Percentiles rank a stretch among this genome's conserved stretches.
These are phyloP conservation scores for Phlyctochytrium arcticum DNA, from an alignment of 192 early-diverging fungal species.

Conservation along the genomic window DNA sequence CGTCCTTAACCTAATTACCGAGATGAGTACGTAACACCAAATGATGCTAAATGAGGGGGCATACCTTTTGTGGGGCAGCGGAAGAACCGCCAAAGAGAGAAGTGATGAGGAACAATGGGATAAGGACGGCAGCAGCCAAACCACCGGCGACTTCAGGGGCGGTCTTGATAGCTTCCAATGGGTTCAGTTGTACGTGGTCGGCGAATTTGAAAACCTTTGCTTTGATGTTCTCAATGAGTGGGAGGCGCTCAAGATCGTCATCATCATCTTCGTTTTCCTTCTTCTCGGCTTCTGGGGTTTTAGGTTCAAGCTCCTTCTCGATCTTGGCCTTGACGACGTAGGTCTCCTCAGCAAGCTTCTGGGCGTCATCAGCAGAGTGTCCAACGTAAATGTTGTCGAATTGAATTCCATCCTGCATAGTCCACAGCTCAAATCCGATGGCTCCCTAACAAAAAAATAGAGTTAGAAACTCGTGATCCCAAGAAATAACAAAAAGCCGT, in stretches of 20 bases:
- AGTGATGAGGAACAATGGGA: not conserved
- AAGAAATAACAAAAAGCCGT: not conserved
- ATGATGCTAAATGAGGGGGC: no score
- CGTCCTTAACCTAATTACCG: conserved; percentile 18
- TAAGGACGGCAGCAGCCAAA: conserved; percentile 12
- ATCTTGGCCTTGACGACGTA: conserved; percentile 73
- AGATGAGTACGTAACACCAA: not conserved
- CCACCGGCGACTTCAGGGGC: conserved; percentile 31
- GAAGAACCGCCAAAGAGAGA: not conserved
- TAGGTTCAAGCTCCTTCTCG: conserved; percentile 50
- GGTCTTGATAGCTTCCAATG: conserved; percentile 36
- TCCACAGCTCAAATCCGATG: conserved; percentile 91
- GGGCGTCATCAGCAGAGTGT: conserved; percentile 62
- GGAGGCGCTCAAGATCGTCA: not conserved
- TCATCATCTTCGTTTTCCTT: not conserved
- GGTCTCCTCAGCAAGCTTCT: conserved; percentile 67
- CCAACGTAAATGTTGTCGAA: conserved; percentile 94
- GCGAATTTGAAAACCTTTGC: conserved; percentile 23
- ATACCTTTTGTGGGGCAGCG: not conserved
- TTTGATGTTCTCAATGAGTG: conserved; percentile 23
- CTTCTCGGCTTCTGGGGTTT: conserved; percentile 17
- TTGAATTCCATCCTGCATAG: conserved; percentile 81
- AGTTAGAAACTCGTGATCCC: not conserved
- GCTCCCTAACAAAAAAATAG: conserved; percentile 42
- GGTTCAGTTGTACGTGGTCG: conserved; percentile 22